Evolutionary conservation across 169 alveolate genomes (phyloP), one percentile per base, ranked within the genome.

Genomic region (Theileria parva): DNA sequence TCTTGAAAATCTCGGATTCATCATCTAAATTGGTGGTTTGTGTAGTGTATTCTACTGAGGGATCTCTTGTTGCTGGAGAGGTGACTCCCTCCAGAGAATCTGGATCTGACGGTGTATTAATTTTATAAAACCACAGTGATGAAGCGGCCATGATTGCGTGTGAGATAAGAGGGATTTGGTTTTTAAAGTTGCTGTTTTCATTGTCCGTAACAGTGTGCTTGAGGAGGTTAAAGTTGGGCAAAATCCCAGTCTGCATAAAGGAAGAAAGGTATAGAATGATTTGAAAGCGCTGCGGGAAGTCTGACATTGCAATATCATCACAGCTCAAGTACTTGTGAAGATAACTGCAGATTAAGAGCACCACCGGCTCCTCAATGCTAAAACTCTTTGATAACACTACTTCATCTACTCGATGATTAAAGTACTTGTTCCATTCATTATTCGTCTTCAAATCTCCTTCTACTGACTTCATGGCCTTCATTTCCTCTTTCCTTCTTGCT

Each of bases 181-280:
- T 65, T 19, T 65, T 70, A 25, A 75, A 65, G 44, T 81, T 65
- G 64, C 44, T 57, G 27, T 39, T 76, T 7, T 66, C 23, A 0
- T 51, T 37, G 25, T 21, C 69, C 21, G 17, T 64, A n/a, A 37
- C 39, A 25, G 13, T 25, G 23, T 48, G 61, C 59, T 72, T 80
- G 61, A 53, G 73, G 30, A 80, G 39, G n/a, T 21, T 30, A 64
- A 81, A 81, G 76, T 81, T 81, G 37, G 68, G 75, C 32, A 81
- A 28, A 28, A 34, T 17, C 9, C 88, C 88, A 1, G 88, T 81
- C 25, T 77, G 69, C 53, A 81, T 66, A 27, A 81, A 81, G 65
- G 77, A 67, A 8, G 51, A 5, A 25, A 63, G 64, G 50, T 81
- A 81, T 60, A 70, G 64, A 17, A 81, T 63, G 2, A 77, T 66